phyloP scores from a whole-genome alignment of 2,329 filamentous ascomycete species.

The Plenodomus tracheiphilus region DNA sequence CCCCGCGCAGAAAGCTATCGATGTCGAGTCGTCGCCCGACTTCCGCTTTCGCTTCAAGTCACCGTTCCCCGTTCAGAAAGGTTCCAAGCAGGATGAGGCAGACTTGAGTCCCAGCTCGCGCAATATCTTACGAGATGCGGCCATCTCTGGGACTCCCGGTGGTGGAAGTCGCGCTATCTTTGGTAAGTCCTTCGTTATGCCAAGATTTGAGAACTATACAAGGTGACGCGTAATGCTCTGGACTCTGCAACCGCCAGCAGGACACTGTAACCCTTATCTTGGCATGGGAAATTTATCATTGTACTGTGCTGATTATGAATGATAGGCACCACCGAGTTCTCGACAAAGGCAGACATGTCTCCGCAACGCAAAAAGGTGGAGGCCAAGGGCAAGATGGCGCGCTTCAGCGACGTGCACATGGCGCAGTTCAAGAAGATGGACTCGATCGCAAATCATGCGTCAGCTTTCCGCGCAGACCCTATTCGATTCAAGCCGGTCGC shows the following conservation, averaged over 20 bases:
- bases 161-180: conserved; percentile 49
- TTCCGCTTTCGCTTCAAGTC: conserved; percentile 68
- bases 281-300: background rate
- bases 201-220: background rate
- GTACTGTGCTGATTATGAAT: background rate
- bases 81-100: conserved; percentile 65
- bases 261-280: background rate
- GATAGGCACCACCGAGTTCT: conserved; percentile 34
- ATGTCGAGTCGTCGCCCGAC: conserved; percentile 55
- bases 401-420: conserved; percentile 85
- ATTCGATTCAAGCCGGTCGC: conserved; percentile 56
- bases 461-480: conserved; percentile 68
- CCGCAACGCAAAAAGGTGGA: conserved; percentile 73
- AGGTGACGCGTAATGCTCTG: no score
- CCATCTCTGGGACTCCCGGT: conserved; percentile 58
- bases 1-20: conserved; percentile 17
- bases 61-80: conserved; percentile 61
- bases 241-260: no score
- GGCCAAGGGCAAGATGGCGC: conserved; percentile 74
- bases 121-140: conserved; percentile 66
- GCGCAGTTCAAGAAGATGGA: conserved; percentile 97
- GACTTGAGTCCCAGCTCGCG: conserved; percentile 60
- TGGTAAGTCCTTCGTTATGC: conserved; percentile 4
- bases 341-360: conserved; percentile 45
- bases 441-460: conserved; percentile 85